A percentile compares a stretch with the other conserved stretches of the same genome.
phyloP scores from a whole-genome alignment of 306 rosid species.

The Delonix regia region DNA sequence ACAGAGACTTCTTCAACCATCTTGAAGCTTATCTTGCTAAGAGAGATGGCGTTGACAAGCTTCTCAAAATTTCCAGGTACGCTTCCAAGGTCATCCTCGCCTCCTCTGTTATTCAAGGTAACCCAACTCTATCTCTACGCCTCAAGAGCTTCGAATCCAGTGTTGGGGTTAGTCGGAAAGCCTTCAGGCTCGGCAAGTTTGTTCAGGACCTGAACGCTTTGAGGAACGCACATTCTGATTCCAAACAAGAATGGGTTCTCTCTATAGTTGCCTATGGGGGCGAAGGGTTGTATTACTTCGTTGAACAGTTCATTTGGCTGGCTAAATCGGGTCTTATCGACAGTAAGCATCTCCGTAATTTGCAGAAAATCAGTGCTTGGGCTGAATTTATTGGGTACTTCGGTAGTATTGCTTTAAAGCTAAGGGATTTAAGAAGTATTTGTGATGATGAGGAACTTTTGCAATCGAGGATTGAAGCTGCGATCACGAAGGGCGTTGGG shows the following conservation, averaged over 20 bases:
- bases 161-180: conserved; percentile 88
- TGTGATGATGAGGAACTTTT: conserved; percentile 59
- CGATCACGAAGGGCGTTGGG: neutral
- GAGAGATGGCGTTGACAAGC: conserved; percentile 95
- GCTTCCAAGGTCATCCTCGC: conserved; percentile 72
- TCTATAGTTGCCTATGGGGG: conserved; percentile 73
- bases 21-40: conserved; percentile 83
- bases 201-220: conserved; percentile 85
- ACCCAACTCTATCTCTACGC: conserved; percentile 53
- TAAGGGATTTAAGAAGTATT: conserved; percentile 56
- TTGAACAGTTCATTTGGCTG: conserved; percentile 90
- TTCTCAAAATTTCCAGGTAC: conserved; percentile 85
- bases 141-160: conserved; percentile 84
- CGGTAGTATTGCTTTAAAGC: conserved; percentile 45
- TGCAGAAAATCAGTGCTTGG: conserved; percentile 27
- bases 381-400: conserved; percentile 6
- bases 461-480: conserved; percentile 48
- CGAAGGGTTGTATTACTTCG: conserved; percentile 76
- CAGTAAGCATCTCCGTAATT: neutral
- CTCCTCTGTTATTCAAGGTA: conserved; percentile 56
- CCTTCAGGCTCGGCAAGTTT: conserved; percentile 90
- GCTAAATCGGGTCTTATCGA: conserved; percentile 56
- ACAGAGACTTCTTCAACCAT: conserved; percentile 65
- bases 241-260: conserved; percentile 36
- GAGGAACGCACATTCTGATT: conserved; percentile 46